These are phyloP conservation scores for Straminergon stramineum DNA, from an alignment of 225 moss, liverwort and hornwort species.

Conservation along the genomic window DNA sequence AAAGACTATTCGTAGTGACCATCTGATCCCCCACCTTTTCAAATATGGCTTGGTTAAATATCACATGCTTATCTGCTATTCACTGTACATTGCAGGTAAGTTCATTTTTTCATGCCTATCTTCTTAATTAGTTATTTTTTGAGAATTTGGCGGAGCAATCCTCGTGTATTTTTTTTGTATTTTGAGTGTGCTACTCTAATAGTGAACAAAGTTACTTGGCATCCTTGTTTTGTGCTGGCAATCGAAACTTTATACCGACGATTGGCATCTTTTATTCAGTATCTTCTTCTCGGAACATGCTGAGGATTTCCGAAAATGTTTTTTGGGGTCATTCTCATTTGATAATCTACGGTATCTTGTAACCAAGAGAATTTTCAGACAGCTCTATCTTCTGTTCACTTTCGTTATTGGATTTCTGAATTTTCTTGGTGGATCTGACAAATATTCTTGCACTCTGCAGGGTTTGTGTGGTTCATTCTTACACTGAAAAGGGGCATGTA, in stretches of 20 bases:
- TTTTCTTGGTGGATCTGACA: not conserved
- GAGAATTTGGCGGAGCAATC: not conserved
- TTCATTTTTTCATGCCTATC: not conserved
- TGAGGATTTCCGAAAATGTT: not conserved
- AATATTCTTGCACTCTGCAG: slow-evolving; percentile 28
- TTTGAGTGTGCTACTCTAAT: not conserved
- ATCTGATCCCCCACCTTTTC: slow-evolving; percentile 69
- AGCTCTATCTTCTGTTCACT: not conserved
- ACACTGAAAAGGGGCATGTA: slow-evolving; percentile 88
- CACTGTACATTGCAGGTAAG: slow-evolving; percentile 93
- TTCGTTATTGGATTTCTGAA: not conserved
- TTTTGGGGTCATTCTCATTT: not conserved
- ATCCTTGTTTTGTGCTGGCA: not conserved
- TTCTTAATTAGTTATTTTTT: not conserved
- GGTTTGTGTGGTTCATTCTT: slow-evolving; percentile 99
- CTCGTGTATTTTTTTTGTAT: not conserved
- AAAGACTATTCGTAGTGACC: slow-evolving; percentile 83
- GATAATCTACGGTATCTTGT: not conserved
- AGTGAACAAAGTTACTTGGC: not conserved
- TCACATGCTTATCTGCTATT: slow-evolving; percentile 99
- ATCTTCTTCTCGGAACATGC: not conserved
- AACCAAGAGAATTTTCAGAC: not conserved
- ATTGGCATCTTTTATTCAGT: not conserved
- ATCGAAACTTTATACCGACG: not conserved
- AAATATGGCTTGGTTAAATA: slow-evolving; percentile 89